phyloP scores from a whole-genome alignment of 2,329 filamentous ascomycete species.

The Metarhizium anisopliae region DNA sequence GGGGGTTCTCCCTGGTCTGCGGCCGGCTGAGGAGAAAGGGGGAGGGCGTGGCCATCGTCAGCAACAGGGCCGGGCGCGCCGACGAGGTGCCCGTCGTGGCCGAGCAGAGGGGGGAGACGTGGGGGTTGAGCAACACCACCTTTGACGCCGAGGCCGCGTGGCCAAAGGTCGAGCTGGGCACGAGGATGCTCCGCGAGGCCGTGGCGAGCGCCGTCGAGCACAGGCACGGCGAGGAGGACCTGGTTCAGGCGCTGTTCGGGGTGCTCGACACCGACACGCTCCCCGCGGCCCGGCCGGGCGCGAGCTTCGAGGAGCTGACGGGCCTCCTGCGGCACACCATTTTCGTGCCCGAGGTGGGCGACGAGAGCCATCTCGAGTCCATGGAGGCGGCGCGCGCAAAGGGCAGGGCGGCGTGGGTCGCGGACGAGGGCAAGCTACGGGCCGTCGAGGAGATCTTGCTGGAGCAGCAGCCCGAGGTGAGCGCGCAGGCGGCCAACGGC shows the following conservation, averaged over 20 bases:
- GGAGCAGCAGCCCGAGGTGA: constrained; percentile 29
- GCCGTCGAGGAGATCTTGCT: constrained; percentile 26
- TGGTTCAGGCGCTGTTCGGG: constrained; percentile 42
- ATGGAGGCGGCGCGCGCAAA: constrained; percentile 33
- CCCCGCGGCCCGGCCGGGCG: constrained; percentile 29
- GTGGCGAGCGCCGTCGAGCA: constrained; percentile 31
- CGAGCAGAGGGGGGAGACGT: constrained; percentile 39
- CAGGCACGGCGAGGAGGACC: constrained; percentile 32
- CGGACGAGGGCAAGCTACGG: constrained; percentile 25
- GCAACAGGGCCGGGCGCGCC: constrained; percentile 46
- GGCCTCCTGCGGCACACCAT: constrained; percentile 48
- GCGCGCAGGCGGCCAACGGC: constrained; percentile 17
- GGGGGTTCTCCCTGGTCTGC: constrained; percentile 59
- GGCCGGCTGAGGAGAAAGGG: constrained; percentile 44
- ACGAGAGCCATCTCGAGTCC: constrained; percentile 32
- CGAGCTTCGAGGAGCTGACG: constrained; percentile 45
- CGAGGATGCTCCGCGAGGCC: constrained; percentile 32
- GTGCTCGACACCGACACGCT: constrained; percentile 51
- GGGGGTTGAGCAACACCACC: constrained; percentile 54
- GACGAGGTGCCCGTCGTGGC: constrained; percentile 50
- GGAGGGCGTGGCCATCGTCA: constrained; percentile 50
- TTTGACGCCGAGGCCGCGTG: constrained; percentile 45
- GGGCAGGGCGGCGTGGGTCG: constrained; percentile 27
- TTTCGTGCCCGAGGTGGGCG: constrained; percentile 51
- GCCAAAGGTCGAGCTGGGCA: constrained; percentile 52